Conservation (phyloP, 139 green algal genomes). For the Nannochloris sp. region DNA sequence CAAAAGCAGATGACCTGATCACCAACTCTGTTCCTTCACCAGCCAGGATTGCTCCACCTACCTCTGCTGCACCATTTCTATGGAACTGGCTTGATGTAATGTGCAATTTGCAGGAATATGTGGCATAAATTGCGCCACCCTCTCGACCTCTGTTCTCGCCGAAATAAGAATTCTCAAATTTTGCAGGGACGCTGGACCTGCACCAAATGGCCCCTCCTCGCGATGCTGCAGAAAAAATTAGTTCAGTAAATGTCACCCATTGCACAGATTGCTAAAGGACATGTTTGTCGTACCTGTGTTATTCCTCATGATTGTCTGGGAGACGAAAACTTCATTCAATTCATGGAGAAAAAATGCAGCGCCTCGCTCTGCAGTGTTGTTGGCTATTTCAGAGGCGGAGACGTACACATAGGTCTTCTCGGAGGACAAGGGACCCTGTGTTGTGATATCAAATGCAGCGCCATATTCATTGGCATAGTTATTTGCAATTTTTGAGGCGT, state of each 20-base stretch:
- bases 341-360: constrained; percentile 14
- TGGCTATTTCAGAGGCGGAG: not conserved
- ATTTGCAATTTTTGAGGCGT: constrained; percentile 1
- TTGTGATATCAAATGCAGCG: constrained; percentile 9
- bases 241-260: not conserved
- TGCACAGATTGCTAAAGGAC: not conserved
- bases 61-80: constrained; percentile 7
- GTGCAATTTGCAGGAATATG: not conserved
- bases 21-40: not conserved
- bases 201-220: constrained; percentile 2
- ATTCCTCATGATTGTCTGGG: constrained; percentile 3
- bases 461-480: constrained; percentile 12
- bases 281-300: constrained; percentile 5
- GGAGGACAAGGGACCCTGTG: not conserved
- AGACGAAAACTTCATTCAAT: not conserved
- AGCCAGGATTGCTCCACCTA: constrained; percentile 4
- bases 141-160: constrained; percentile 6
- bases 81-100: not conserved
- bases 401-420: constrained; percentile 4
- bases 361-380: constrained; percentile 10
- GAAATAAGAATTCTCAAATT: constrained; percentile 7
- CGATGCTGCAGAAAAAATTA: not conserved
- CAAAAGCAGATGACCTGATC: not conserved
- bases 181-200: not conserved
- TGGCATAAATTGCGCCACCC: constrained; percentile 13